Percentiles rank a stretch among this genome's conserved stretches.
These are phyloP conservation scores for Chlorella sp. DNA, from an alignment of 139 green algal genomes.

Conservation along the genomic window DNA sequence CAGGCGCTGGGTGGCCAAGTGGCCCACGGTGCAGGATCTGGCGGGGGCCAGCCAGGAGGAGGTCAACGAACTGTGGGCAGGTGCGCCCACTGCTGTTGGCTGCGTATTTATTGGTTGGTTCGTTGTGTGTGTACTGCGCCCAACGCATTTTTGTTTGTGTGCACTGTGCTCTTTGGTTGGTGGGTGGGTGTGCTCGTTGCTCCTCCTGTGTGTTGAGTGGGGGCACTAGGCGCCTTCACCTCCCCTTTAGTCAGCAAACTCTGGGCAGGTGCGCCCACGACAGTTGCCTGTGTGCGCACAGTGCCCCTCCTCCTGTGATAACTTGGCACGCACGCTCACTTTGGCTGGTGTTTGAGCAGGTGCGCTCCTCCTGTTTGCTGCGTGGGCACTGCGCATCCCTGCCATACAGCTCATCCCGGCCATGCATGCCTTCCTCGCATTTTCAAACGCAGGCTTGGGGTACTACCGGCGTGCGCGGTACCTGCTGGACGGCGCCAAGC, in stretches of 20 bases:
- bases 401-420: not conserved
- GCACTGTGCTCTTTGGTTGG: no score
- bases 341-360: no score
- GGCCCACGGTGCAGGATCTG: conserved; percentile 84
- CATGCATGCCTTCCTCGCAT: not conserved
- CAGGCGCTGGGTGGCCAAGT: conserved; percentile 79
- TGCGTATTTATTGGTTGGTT: not conserved
- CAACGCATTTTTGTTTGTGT: no score
- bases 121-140: not conserved
- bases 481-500: conserved; percentile 89
- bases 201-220: not conserved
- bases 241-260: no score
- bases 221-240: no score
- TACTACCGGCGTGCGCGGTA: conserved; percentile 97
- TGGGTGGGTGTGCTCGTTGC: no score
- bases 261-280: no score
- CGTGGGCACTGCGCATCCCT: not conserved
- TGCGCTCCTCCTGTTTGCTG: not conserved
- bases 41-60: conserved; percentile 84
- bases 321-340: no score
- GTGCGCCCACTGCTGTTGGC: not conserved
- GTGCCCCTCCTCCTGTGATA: no score
- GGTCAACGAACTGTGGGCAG: conserved; percentile 92
- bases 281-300: no score
- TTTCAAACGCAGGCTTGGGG: conserved; percentile 75